A percentile compares a stretch with the other conserved stretches of the same genome.
Evolutionary conservation across 768 basidiomycete genomes (phyloP).

Genomic region (Cystofilobasidium bisporidii): DNA sequence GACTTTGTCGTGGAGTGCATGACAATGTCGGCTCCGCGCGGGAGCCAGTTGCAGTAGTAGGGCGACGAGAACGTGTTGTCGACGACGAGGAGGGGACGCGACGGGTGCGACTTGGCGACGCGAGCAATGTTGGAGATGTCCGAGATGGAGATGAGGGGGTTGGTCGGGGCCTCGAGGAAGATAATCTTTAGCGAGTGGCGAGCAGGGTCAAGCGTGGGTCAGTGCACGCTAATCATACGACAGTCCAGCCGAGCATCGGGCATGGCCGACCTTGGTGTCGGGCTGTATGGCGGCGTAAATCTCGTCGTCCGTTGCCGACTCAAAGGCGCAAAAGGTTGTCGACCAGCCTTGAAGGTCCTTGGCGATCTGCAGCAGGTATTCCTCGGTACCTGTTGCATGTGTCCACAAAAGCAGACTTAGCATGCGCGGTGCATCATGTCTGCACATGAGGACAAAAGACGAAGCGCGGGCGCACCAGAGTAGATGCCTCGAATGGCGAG

Average conservation of each 20-base stretch:
- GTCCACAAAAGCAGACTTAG: no score
- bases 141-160: constrained; percentile 80
- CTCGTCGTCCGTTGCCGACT: constrained; percentile 55
- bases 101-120: constrained; percentile 52
- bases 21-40: constrained; percentile 65
- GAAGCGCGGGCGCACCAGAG: background rate
- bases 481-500: background rate
- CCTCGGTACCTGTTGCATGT: constrained; percentile 13
- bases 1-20: constrained; percentile 63
- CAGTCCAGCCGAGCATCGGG: no score
- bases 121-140: constrained; percentile 63
- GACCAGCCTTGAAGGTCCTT: constrained; percentile 56
- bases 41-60: constrained; percentile 75
- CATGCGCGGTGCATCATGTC: no score
- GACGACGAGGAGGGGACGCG: constrained; percentile 65
- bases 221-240: no score
- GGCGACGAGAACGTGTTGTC: constrained; percentile 94
- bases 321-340: constrained; percentile 71
- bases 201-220: no score
- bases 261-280: constrained; percentile 77
- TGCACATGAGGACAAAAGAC: background rate
- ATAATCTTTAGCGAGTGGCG: constrained; percentile 51
- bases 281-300: constrained; percentile 56
- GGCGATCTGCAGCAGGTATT: constrained; percentile 61
- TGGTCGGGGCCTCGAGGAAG: constrained; percentile 93